A percentile compares a stretch with the other conserved stretches of the same genome.
Evolutionary conservation across 306 rosid species (phyloP).

Genomic region (Cicer cuneatum): DNA sequence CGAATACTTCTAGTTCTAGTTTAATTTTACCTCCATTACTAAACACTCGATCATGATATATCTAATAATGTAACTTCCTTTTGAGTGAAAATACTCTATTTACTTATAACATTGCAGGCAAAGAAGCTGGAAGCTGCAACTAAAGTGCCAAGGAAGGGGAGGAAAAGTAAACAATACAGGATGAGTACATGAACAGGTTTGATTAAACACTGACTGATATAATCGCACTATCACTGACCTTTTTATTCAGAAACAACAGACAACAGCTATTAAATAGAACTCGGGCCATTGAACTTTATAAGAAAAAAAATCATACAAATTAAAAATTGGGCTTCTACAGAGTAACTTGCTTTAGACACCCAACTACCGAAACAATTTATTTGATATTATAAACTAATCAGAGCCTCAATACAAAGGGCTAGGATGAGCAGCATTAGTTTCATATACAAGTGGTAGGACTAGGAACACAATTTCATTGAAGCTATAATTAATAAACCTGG

Average conservation of each 20-base stretch:
- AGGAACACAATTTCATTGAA: not conserved
- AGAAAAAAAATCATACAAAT: not conserved
- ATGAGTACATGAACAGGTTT: too few relatives aligned
- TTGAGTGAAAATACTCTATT: too few relatives aligned
- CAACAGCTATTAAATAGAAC: not conserved
- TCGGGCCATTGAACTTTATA: not conserved
- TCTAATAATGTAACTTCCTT: too few relatives aligned
- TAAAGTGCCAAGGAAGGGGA: not conserved
- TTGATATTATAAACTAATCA: not conserved
- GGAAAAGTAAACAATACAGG: not conserved
- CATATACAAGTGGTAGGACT: not conserved
- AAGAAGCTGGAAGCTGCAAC: not conserved
- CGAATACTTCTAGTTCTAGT: not conserved
- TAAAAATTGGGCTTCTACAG: not conserved
- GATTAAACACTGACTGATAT: not conserved
- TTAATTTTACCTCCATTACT: not conserved
- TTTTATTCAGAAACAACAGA: not conserved
- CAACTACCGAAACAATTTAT: not conserved
- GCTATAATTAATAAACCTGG: constrained; percentile 11
- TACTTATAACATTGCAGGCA: not conserved
- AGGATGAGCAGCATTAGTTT: not conserved
- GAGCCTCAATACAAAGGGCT: not conserved
- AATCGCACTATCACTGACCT: not conserved
- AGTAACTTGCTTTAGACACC: not conserved
- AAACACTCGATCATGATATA: not conserved